Evolutionary conservation across 192 early-diverging fungal species (phyloP).

Genomic region (Chytriomyces sp.): DNA sequence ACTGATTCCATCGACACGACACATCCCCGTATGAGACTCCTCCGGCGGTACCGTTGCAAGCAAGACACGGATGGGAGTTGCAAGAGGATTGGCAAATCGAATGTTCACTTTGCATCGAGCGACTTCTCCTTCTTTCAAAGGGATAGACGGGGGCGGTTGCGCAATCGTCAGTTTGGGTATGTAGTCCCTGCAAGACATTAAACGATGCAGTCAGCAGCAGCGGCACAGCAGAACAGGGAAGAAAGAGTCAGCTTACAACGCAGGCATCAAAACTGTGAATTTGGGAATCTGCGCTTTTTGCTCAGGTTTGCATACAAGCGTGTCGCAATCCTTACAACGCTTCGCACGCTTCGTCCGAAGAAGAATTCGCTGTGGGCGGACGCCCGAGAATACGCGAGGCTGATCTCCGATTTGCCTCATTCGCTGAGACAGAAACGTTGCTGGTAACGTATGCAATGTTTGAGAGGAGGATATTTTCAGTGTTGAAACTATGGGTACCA

Average conservation of each 20-base stretch:
- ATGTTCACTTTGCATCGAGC: conserved; percentile 6
- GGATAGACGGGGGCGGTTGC: conserved; percentile 27
- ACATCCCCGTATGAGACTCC: not conserved
- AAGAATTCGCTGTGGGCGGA: conserved; percentile 83
- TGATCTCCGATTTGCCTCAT: conserved; percentile 68
- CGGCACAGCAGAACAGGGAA: not conserved
- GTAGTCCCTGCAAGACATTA: conserved; percentile 59
- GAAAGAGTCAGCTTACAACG: conserved; percentile 60
- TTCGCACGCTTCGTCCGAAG: conserved; percentile 86
- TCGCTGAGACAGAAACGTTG: conserved; percentile 64
- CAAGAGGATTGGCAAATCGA: conserved; percentile 10
- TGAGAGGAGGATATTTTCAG: not conserved
- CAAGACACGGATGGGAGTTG: conserved; percentile 2
- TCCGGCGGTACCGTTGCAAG: not conserved
- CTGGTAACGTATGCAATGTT: conserved; percentile 23
- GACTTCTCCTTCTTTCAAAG: not conserved
- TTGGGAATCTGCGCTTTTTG: conserved; percentile 84
- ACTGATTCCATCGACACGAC: not conserved
- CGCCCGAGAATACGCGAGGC: conserved; percentile 50
- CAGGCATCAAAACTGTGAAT: conserved; percentile 90
- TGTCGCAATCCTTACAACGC: conserved; percentile 84
- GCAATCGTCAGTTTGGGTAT: conserved; percentile 79
- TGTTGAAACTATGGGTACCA: conserved; percentile 35
- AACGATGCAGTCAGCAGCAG: not conserved
- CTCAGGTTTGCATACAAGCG: conserved; percentile 91